Evolutionary conservation across 176 grass and related monocot genomes (phyloP).

Genomic region (Chrysopogon serrulatus): DNA sequence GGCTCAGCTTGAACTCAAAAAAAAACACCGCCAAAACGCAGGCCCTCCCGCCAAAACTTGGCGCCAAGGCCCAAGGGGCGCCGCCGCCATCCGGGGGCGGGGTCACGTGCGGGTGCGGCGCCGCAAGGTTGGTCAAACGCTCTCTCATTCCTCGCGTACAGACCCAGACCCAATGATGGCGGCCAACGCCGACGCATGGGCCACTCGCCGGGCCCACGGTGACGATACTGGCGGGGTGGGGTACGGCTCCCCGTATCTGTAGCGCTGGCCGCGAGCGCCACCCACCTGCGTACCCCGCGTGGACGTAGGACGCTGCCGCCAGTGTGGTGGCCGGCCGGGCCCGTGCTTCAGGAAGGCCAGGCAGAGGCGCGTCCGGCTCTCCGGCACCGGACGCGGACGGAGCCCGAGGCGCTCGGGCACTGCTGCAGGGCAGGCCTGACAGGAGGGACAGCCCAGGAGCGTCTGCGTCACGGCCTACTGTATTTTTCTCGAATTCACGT

Average conservation of each 20-base stretch:
- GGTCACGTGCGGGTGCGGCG: conserved; percentile 11
- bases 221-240: not conserved
- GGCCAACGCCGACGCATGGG: not conserved
- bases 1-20: not conserved
- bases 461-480: not conserved
- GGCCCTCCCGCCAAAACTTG: conserved; percentile 28
- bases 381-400: not conserved
- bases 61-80: conserved; percentile 43
- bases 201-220: fast-evolving
- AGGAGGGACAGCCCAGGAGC: not conserved
- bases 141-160: not conserved
- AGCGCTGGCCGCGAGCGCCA: not conserved
- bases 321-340: too few species aligned
- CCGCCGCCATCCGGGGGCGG: not conserved
- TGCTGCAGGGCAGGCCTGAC: not conserved
- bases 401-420: not conserved
- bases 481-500: too few species aligned
- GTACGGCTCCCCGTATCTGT: not conserved
- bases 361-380: too few species aligned
- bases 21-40: not conserved
- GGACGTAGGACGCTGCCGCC: too few species aligned
- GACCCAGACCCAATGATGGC: not conserved
- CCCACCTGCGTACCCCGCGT: not conserved
- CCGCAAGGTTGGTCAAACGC: conserved; percentile 7
- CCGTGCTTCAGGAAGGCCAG: too few species aligned